Evolutionary conservation across 306 rosid genomes (phyloP), one percentile per base, ranked within the genome.

Genomic region (Dalbergia cochinchinensis): DNA sequence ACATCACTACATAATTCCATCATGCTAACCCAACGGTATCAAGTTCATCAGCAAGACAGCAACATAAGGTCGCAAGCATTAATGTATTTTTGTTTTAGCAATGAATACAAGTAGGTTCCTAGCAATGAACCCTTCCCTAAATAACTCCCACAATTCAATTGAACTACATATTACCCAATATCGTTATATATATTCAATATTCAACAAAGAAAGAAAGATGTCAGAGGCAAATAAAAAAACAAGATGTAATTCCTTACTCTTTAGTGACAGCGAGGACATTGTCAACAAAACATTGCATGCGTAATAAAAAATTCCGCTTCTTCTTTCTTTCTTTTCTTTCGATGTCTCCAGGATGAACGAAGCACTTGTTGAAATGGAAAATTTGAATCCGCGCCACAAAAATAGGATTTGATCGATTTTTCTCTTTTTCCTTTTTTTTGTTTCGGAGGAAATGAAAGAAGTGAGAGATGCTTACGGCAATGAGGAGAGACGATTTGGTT

Each of bases 221-320:
- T 47, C 12, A 47, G 13, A 47, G 13, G 12, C 15, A 47, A 14
- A 47, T 4, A 57, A 42, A 57, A 55, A 20, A 14, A 60, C 35
- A 71, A 45, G 45, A 68, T 6, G 59, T 47, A 10, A 51, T 51
- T 51, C 37, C 94, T 87, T 82, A 92, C 97, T 92, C 97, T 90
- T 92, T 90, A 78, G 92, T 78, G 35, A 92, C 91, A 73, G 94
- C 97, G 65, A 92, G 87, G 65, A 81, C 78, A 73, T 73, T 84
- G 80, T 92, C 97, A 73, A 86, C 94, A 82, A 88, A 76, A 20
- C 89, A 91, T 65, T 90, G 94, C 87, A 92, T 90, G 88, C 89
- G 90, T 16, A 35, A 67, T 78, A 26, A 26, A 34, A 34, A 83
- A 79, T 53, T 63, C 10, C 22, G 45, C n/a, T 54, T 45, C 54